phyloP scores from a whole-genome alignment of 1,139 yeast genomes.

The Magnusiomyces ingens region DNA sequence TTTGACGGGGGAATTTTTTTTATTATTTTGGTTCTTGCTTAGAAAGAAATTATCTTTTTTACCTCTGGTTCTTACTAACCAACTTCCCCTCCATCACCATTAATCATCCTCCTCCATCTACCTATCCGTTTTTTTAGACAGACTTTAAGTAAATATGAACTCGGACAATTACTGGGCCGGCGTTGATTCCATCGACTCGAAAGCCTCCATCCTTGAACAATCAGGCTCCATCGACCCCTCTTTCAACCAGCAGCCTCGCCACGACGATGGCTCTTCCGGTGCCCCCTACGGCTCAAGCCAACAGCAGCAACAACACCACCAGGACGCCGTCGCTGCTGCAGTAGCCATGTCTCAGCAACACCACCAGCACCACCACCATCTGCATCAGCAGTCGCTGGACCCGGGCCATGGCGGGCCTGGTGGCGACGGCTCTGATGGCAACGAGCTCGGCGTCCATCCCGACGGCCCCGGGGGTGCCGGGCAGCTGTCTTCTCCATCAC shows the following conservation, averaged over 20 bases:
- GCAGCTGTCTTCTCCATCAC: no score
- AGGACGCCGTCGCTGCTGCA: conserved; percentile 12
- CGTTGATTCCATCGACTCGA: conserved; percentile 12
- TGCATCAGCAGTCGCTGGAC: conserved; percentile 5
- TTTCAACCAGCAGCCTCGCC: conserved; percentile 10
- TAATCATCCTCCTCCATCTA: no score
- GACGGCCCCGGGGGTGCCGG: no score
- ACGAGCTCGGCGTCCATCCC: no score
- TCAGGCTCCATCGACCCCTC: conserved; percentile 14
- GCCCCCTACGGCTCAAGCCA: no score
- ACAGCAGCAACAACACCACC: no score
- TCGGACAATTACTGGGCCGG: not conserved
- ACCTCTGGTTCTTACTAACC: not conserved
- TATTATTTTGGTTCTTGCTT: no score
- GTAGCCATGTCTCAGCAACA: conserved; percentile 14
- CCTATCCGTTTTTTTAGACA: no score
- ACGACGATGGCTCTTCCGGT: conserved; percentile 9
- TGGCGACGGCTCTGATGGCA: no score
- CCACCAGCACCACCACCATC: no score
- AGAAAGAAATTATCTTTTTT: not conserved
- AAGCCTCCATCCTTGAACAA: conserved; percentile 9
- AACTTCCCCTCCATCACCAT: not conserved
- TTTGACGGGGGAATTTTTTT: no score
- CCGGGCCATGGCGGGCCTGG: conserved; percentile 2
- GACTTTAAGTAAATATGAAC: conserved; percentile 1